Conservation (phyloP, 2,329 filamentous ascomycete species). For the Pyrenochaeta sp. region DNA sequence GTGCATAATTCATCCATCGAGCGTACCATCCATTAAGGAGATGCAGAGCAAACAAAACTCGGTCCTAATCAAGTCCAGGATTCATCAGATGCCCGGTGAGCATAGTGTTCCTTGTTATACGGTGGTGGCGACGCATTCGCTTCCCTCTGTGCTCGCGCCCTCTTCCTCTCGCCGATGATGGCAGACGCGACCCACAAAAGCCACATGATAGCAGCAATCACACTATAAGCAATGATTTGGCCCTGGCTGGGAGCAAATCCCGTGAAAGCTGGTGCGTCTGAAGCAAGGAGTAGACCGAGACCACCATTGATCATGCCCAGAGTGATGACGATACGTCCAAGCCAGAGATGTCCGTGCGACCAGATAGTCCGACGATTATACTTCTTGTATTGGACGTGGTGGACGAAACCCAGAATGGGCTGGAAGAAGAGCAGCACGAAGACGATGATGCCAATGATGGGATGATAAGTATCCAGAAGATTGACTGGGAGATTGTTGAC, state of each 20-base stretch:
- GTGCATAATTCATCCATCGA: too few relatives aligned
- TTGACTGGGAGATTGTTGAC: constrained; percentile 44
- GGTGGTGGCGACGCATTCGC: constrained; percentile 8
- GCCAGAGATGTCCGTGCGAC: constrained; percentile 62
- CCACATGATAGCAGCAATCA: constrained; percentile 46
- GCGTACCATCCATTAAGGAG: too few relatives aligned
- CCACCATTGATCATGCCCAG: constrained; percentile 65
- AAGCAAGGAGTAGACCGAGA: constrained; percentile 54
- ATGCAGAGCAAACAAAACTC: too few relatives aligned
- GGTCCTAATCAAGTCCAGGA: too few relatives aligned
- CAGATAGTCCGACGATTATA: constrained; percentile 53
- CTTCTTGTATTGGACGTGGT: constrained; percentile 60
- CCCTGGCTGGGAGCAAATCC: constrained; percentile 31
- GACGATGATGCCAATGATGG: constrained; percentile 61
- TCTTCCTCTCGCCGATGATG: constrained; percentile 37
- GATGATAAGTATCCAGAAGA: constrained; percentile 53
- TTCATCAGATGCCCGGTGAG: constrained; percentile 2
- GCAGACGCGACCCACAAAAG: constrained; percentile 38
- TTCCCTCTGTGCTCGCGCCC: constrained; percentile 16
- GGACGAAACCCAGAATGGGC: constrained; percentile 59
- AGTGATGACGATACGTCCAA: constrained; percentile 59
- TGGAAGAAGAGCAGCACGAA: constrained; percentile 62
- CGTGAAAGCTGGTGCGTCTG: constrained; percentile 30
- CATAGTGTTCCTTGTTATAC: constrained; percentile 27
- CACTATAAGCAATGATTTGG: constrained; percentile 43